A percentile compares a stretch with the other conserved stretches of the same genome.
Evolutionary conservation across 2,329 filamentous ascomycete species (phyloP).

Genomic region (Neodidymelliopsis sp.): DNA sequence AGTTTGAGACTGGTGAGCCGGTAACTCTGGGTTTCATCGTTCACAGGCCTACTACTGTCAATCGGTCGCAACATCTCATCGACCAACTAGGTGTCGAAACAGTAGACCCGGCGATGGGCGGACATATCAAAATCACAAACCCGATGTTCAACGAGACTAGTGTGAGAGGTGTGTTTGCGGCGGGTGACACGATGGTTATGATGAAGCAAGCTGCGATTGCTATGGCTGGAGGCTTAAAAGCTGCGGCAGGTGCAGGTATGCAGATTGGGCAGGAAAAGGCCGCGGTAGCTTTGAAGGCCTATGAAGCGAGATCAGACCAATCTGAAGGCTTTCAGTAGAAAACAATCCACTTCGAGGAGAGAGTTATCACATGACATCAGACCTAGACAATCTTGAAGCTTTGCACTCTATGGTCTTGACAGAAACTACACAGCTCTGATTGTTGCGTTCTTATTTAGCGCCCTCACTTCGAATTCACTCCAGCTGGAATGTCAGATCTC

Average conservation of each 20-base stretch:
- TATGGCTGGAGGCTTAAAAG: constrained; percentile 41
- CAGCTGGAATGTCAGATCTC: too few relatives aligned
- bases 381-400: too few relatives aligned
- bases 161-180: constrained; percentile 61
- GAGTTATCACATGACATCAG: too few relatives aligned
- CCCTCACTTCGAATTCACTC: too few relatives aligned
- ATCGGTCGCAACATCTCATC: constrained; percentile 39
- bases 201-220: constrained; percentile 45
- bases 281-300: constrained; percentile 20
- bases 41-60: constrained; percentile 39
- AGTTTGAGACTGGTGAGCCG: constrained; percentile 37
- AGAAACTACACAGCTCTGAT: too few relatives aligned
- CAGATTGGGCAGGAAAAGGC: constrained; percentile 34
- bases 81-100: constrained; percentile 46
- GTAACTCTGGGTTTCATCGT: constrained; percentile 39
- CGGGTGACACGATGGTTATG: constrained; percentile 55
- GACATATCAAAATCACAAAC: constrained; percentile 52
- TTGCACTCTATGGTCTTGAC: too few relatives aligned
- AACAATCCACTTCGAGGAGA: too few relatives aligned
- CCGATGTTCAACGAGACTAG: constrained; percentile 59
- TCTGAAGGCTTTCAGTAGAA: too few relatives aligned
- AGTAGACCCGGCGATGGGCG: constrained; percentile 50
- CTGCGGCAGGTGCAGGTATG: constrained; percentile 33
- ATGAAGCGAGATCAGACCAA: too few relatives aligned
- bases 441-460: too few relatives aligned